phyloP scores from a whole-genome alignment of 306 rosid genomes.

The Psophocarpus tetragonolobus region DNA sequence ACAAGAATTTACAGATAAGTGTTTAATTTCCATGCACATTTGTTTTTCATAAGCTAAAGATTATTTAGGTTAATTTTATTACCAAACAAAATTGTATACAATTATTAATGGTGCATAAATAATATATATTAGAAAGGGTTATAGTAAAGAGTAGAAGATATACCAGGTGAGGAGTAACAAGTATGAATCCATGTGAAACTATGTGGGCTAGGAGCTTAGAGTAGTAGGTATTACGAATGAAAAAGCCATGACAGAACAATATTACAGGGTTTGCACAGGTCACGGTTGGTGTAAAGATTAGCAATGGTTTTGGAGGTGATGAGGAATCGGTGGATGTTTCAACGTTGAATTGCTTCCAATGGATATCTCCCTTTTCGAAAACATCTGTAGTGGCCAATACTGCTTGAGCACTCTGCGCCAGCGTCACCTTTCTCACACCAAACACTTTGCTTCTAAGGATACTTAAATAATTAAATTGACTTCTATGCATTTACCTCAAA shows the following conservation, averaged over 20 bases:
- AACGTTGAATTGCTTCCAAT: slow-evolving; percentile 7
- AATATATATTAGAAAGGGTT: neutral
- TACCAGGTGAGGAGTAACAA: slow-evolving; percentile 65
- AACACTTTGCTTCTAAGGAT: neutral
- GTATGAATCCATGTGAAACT: slow-evolving; percentile 61
- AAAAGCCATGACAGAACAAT: slow-evolving; percentile 66
- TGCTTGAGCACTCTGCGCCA: neutral
- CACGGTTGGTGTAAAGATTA: slow-evolving; percentile 47
- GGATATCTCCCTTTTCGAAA: slow-evolving; percentile 39
- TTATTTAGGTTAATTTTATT: neutral
- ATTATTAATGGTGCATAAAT: neutral
- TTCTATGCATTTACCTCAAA: neutral
- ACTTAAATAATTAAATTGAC: neutral
- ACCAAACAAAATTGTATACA: neutral
- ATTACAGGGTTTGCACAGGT: slow-evolving; percentile 48
- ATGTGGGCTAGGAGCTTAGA: slow-evolving; percentile 47
- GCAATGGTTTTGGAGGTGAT: slow-evolving; percentile 55
- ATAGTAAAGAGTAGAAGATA: neutral
- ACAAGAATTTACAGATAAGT: neutral
- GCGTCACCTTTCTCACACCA: slow-evolving; percentile 21
- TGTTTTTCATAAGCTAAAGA: neutral
- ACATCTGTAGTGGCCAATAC: slow-evolving; percentile 29
- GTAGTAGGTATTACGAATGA: slow-evolving; percentile 43
- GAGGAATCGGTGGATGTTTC: neutral
- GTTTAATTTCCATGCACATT: neutral